Base-by-base conservation (phyloP, 2,329 filamentous ascomycete genomes). In the Monosporascus sp. region DNA sequence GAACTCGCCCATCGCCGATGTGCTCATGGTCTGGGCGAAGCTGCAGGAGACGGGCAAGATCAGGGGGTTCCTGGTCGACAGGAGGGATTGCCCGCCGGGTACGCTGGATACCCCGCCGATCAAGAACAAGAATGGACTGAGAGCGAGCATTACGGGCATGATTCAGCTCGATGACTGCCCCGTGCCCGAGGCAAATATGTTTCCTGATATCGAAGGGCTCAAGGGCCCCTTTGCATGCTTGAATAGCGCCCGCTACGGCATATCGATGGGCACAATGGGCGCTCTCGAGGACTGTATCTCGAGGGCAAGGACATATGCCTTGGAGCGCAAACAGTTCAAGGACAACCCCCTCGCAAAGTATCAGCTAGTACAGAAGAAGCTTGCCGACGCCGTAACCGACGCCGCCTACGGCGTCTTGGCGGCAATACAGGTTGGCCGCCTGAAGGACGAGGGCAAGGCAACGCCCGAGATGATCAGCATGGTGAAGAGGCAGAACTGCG, bases 401-500 rank as follows among this genome's bases (percentile, higher is more conserved):
- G 90, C 89, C 2, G 88, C 92, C 1, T 97, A 89, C 67, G 94
- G 94, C 44, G 89, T 90, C n/a, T 75, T 96, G 51, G 94, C 94
- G 6, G 87, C 90, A 7, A 84, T 90, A 53, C 94, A 99, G 72
- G 93, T 97, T 37, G 92, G 91, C 50, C 80, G 93, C 56, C 82
- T 97, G 53, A 97, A 97, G 80, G 93, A 97, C 63, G 85, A 90
- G 68, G 92, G 92, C 58, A 89, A 90, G 71, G 84, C 82, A 24
- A 85, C 88, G 3, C 92, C 94, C 6, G 94, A 99, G 76, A 97
- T 97, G 93, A 96, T 99, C 65, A 85, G 82, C 69, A 82, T 99
- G 89, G 85, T 97, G 68, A 99, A 99, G 81, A 81, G 94, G 61
- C 92, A 97, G 75, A 99, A 99, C 72, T 99, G 94, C 71, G 94